Evolutionary conservation across 176 grass and related monocot genomes (phyloP), one percentile per base, ranked within the genome.

Genomic region (Poa pratensis): DNA sequence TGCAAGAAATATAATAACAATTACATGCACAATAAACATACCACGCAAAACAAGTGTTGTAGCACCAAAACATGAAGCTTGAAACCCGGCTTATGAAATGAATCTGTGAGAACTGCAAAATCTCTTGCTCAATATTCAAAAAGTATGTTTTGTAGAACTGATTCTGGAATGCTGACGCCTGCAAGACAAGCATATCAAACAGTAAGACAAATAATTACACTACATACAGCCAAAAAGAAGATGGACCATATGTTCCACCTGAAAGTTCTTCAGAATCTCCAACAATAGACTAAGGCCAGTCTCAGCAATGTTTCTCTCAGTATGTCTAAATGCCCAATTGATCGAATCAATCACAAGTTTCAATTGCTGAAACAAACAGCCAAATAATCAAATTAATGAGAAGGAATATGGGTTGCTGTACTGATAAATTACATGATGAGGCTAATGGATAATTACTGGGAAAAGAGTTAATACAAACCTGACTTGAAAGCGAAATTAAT

Each of bases 281-380:
- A 99, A 86, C 51, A 99, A 84, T 58, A 99, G 87, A 84, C 90
- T 99, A 24, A 99, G 90, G 20, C 97, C 97, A 48, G 97, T 99
- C 88, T 99, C 97, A 8, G 97, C 97, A 78, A 99, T 99, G 83
- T 99, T 99, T 80, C 97, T 91, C 83, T 99, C 97, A 15, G 97
- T 99, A 89, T 99, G 97, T 89, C 97, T 91, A 61, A 96, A 99
- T 19, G 97, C 97, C 97, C 97, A 99, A 60, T 92, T 96, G 73
- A 99, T 99, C 0, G 97, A 99, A 74, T 99, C 97, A 51, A 99
- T 92, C 52, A 99, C 94, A 82, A 99, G 93, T 83, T 99, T 99
- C 91, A 99, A 85, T 99, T 99, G 97, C 97, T 99, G 86, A 57
- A 87, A 89, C 15, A 90, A 6, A 83, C 50, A 43, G 24, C 81